phyloP scores from a whole-genome alignment of 371 early-diverging fungal genomes.

The Thermomucor indicae-seudaticae region DNA sequence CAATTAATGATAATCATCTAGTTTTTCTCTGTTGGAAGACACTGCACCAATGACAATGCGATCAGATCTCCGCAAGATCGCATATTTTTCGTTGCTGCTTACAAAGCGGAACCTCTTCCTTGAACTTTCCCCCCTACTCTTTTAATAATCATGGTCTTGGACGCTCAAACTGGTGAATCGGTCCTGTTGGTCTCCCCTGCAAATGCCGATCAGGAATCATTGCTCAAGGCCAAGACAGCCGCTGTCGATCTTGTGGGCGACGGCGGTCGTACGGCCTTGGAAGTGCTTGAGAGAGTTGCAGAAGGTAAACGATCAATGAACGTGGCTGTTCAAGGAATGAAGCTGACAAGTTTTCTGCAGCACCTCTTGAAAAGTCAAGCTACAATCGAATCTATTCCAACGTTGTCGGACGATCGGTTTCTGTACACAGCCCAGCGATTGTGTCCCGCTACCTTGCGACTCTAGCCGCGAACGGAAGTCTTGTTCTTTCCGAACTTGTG shows the following conservation, averaged over 20 bases:
- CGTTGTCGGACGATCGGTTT: conserved; percentile 27
- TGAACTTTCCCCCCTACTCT: background rate
- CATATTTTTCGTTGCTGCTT: background rate
- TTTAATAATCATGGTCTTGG: background rate
- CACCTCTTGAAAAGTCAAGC: conserved; percentile 30
- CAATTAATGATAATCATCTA: background rate
- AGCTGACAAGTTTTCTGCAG: too few relatives aligned
- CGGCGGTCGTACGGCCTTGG: conserved; percentile 35
- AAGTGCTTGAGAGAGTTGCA: conserved; percentile 40
- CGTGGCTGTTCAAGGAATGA: too few relatives aligned
- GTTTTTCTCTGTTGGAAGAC: background rate
- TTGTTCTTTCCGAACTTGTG: conserved; percentile 31
- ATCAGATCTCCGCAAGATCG: background rate
- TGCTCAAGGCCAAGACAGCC: conserved; percentile 19
- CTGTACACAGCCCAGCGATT: conserved; percentile 30
- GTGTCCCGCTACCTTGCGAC: conserved; percentile 38
- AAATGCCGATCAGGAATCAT: conserved; percentile 25
- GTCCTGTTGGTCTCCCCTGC: conserved; percentile 36
- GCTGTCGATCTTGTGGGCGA: conserved; percentile 40
- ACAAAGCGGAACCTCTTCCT: conserved; percentile 1
- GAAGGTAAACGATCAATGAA: too few relatives aligned
- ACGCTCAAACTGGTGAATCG: conserved; percentile 17
- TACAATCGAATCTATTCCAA: conserved; percentile 38
- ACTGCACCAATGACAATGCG: background rate
- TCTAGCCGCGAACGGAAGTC: conserved; percentile 27